Evolutionary conservation across 495 filamentous ascomycete species (phyloP).

Genomic region (Hyaloscypha variabilis): DNA sequence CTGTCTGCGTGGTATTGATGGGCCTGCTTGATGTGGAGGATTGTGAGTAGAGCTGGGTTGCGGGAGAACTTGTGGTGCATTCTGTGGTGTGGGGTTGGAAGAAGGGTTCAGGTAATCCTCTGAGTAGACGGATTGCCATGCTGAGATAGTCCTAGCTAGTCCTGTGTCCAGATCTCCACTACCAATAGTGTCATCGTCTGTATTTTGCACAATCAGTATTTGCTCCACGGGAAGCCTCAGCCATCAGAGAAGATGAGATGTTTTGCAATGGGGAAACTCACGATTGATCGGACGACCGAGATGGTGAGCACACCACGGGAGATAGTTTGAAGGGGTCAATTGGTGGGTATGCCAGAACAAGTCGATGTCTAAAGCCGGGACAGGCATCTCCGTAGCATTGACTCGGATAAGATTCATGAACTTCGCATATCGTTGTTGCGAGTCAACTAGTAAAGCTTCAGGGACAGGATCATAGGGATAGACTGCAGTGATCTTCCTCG

Average conservation of each 20-base stretch:
- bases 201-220: too few species aligned
- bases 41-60: background rate
- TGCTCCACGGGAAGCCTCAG: too few species aligned
- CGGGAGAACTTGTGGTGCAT: background rate
- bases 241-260: too few species aligned
- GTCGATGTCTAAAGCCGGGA: constrained; percentile 10
- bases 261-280: too few species aligned
- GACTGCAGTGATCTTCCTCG: constrained; percentile 7
- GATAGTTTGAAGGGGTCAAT: constrained; percentile 3
- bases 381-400: background rate
- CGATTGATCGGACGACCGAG: constrained; percentile 11
- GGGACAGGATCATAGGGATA: constrained; percentile 13
- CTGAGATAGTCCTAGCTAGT: background rate
- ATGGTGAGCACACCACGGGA: constrained; percentile 9
- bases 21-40: too few species aligned
- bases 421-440: constrained; percentile 7
- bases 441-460: background rate
- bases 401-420: constrained; percentile 14
- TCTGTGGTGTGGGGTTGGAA: background rate
- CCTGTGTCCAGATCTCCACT: background rate
- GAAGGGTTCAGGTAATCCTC: constrained; percentile 12
- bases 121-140: constrained; percentile 5
- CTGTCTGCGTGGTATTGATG: too few species aligned
- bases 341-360: constrained; percentile 15
- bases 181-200: background rate